A percentile compares a stretch with the other conserved stretches of the same genome.
Evolutionary conservation across 2,329 filamentous ascomycete species (phyloP).

Genomic region (Daldinia sp.): DNA sequence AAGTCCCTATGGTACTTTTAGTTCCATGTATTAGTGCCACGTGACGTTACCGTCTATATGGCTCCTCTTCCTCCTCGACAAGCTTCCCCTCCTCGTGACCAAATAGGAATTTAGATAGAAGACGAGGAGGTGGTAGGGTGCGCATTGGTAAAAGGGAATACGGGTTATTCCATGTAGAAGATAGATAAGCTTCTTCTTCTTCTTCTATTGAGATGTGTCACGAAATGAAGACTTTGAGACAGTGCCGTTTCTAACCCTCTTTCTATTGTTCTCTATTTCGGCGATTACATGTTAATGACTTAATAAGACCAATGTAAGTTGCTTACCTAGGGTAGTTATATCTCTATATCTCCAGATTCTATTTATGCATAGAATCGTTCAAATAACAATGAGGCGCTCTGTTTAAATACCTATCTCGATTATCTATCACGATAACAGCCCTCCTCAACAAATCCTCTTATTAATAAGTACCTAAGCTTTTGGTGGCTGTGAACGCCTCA

Average conservation of each 20-base stretch:
- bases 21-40: constrained; percentile 1
- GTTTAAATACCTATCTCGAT: neutral
- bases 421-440: neutral
- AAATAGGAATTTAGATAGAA: neutral
- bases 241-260: neutral
- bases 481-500: constrained; percentile 1
- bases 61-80: neutral
- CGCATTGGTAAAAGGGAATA: neutral
- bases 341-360: neutral
- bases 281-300: neutral
- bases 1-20: neutral
- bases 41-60: constrained; percentile 10
- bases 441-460: constrained; percentile 5
- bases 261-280: neutral
- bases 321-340: neutral
- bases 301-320: neutral
- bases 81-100: constrained; percentile 6
- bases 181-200: neutral
- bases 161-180: neutral
- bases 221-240: neutral
- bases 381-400: neutral
- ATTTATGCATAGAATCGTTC: neutral
- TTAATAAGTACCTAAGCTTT: neutral
- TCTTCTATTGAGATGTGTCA: neutral
- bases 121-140: neutral